A percentile compares a stretch with the other conserved stretches of the same genome.
Conservation (phyloP, 805 yeast genomes). For the Wickerhamiella galacta region DNA sequence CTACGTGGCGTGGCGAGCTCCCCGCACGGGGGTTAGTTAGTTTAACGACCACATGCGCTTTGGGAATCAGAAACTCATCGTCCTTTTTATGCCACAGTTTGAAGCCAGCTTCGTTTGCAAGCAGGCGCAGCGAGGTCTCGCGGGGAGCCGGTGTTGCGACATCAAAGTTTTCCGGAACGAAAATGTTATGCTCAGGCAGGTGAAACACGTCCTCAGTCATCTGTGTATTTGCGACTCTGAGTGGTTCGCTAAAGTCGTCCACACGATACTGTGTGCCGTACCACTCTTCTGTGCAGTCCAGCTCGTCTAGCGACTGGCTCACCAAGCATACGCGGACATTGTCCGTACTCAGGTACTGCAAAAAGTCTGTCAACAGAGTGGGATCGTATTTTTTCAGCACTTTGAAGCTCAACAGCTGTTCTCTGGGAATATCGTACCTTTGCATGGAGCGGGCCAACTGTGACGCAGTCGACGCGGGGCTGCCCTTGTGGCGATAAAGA, state of each 20-base stretch:
- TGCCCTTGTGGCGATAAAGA: constrained; percentile 62
- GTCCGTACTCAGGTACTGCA: constrained; percentile 32
- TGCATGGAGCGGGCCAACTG: constrained; percentile 45
- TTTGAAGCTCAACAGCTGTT: constrained; percentile 39
- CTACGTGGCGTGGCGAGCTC: constrained; percentile 23
- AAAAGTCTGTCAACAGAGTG: constrained; percentile 32
- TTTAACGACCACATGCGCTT: constrained; percentile 50
- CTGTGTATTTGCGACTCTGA: constrained; percentile 18
- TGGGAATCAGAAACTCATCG: constrained; percentile 77
- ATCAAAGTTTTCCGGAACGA: constrained; percentile 63
- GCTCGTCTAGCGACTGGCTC: constrained; percentile 33
- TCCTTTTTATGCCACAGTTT: constrained; percentile 72
- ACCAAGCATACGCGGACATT: constrained; percentile 46
- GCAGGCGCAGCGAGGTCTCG: constrained; percentile 51
- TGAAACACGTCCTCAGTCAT: constrained; percentile 25
- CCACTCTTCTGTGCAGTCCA: constrained; percentile 54
- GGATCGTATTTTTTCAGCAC: constrained; percentile 46
- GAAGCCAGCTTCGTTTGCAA: constrained; percentile 27
- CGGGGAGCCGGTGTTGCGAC: constrained; percentile 33
- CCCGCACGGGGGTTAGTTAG: constrained; percentile 36
- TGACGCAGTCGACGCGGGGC: constrained; percentile 60
- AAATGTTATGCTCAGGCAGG: constrained; percentile 60
- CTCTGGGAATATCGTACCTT: constrained; percentile 43
- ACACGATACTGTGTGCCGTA: constrained; percentile 70
- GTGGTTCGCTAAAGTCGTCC: constrained; percentile 26